Percentiles rank a stretch among this genome's conserved stretches.
These are phyloP conservation scores for Phytophthora podocarpi DNA, from an alignment of 352 stramenopile genomes.

Conservation along the genomic window DNA sequence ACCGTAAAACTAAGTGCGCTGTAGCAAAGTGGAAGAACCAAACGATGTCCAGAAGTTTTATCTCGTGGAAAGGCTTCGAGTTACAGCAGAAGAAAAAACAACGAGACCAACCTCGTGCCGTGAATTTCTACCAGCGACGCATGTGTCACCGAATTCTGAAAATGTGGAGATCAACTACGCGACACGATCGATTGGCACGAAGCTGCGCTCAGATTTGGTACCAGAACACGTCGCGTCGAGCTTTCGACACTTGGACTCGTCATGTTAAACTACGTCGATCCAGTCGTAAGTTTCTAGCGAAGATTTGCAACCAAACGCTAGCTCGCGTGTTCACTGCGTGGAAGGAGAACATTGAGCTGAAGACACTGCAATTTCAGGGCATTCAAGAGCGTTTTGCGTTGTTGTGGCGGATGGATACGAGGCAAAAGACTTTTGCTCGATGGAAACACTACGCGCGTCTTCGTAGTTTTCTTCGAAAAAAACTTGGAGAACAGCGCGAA, in stretches of 20 bases:
- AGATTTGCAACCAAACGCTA: slow-evolving; percentile 21
- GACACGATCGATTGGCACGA: slow-evolving; percentile 8
- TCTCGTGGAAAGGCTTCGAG: slow-evolving; percentile 18
- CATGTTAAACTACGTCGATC: slow-evolving; percentile 6
- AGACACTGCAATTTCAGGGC: slow-evolving; percentile 4
- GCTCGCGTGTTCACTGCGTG: slow-evolving; percentile 45
- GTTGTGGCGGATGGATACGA: slow-evolving; percentile 32
- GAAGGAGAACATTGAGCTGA: slow-evolving; percentile 28
- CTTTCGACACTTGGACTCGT: slow-evolving; percentile 25
- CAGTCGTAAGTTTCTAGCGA: slow-evolving; percentile 5
- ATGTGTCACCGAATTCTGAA: not conserved
- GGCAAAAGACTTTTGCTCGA: slow-evolving; percentile 5
- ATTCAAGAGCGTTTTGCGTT: slow-evolving; percentile 42
- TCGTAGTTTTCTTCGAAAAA: slow-evolving; percentile 1
- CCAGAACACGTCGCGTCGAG: slow-evolving; percentile 7
- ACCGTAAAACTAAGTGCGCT: slow-evolving; percentile 19
- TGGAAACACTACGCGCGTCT: slow-evolving; percentile 26
- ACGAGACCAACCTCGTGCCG: slow-evolving; percentile 9
- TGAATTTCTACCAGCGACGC: slow-evolving; percentile 11
- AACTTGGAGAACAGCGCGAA: slow-evolving; percentile 1
- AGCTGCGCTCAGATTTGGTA: slow-evolving; percentile 15
- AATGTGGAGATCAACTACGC: slow-evolving; percentile 1
- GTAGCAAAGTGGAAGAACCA: slow-evolving; percentile 32
- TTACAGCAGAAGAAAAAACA: slow-evolving; percentile 4
- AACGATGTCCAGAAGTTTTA: slow-evolving; percentile 14